Conservation (phyloP, 169 alveolate species). For the Eimeria zaria region DNA sequence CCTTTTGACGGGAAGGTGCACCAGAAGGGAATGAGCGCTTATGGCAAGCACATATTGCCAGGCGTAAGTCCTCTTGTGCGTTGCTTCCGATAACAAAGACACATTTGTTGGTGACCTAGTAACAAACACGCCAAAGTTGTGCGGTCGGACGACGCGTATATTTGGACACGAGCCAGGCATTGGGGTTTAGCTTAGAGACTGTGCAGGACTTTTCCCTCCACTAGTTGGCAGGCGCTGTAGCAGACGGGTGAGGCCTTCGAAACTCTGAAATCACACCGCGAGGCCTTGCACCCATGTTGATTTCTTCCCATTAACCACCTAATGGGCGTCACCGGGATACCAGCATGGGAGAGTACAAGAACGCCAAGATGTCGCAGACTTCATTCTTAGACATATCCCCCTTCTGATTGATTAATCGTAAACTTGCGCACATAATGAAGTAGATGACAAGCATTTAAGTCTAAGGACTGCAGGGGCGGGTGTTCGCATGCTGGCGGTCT, state of each 20-base stretch:
- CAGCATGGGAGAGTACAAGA: neutral
- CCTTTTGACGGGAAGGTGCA: neutral
- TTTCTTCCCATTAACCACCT: too few relatives aligned
- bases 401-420: neutral
- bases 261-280: neutral
- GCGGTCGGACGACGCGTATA: neutral
- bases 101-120: neutral
- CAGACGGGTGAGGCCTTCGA: neutral
- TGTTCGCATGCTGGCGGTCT: neutral
- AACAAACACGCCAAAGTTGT: neutral
- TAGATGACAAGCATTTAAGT: neutral
- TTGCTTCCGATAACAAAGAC: neutral
- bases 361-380: neutral
- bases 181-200: neutral
- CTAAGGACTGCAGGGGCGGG: neutral
- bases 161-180: neutral
- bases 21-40: neutral
- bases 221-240: neutral
- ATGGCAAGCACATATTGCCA: neutral
- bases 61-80: neutral
- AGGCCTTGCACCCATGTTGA: too few relatives aligned
- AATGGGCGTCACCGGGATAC: neutral
- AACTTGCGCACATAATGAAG: neutral
- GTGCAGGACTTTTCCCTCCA: neutral
- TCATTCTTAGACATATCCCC: neutral